These are phyloP conservation scores for Xylariaceae sp. DNA, from an alignment of 2,329 filamentous ascomycete species.

Conservation along the genomic window DNA sequence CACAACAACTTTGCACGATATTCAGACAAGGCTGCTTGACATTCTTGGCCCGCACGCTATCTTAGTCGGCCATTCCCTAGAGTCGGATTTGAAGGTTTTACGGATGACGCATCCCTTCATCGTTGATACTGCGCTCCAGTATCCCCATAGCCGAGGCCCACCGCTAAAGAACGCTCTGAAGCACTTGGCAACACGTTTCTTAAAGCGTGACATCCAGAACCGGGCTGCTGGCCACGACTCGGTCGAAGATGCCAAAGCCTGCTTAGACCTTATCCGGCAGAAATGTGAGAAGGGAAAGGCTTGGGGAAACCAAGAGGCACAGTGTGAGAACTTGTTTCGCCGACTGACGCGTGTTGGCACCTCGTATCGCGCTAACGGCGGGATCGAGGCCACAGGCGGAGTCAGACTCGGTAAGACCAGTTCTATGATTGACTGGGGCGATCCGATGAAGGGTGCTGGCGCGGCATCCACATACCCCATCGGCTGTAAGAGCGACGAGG, in stretches of 20 bases:
- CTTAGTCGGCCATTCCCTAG: conserved; percentile 76
- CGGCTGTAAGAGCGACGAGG: conserved; percentile 58
- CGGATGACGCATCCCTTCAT: conserved; percentile 89
- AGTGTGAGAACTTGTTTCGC: conserved; percentile 85
- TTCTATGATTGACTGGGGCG: conserved; percentile 87
- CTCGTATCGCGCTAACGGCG: conserved; percentile 60
- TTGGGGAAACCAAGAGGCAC: conserved; percentile 79
- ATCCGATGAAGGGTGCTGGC: conserved; percentile 61
- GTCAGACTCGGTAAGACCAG: conserved; percentile 59
- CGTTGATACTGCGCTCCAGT: conserved; percentile 86
- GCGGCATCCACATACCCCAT: conserved; percentile 56
- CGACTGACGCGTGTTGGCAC: conserved; percentile 66
- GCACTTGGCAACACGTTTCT: conserved; percentile 82
- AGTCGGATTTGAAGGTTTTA: conserved; percentile 80
- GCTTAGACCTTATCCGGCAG: conserved; percentile 87
- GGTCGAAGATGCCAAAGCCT: conserved; percentile 86
- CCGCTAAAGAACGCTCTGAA: conserved; percentile 89
- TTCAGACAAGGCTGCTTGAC: conserved; percentile 72
- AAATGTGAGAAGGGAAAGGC: conserved; percentile 90
- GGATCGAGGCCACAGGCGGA: conserved; percentile 55
- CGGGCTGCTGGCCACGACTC: conserved; percentile 78
- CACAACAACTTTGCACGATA: conserved; percentile 78
- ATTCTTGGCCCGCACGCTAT: conserved; percentile 72
- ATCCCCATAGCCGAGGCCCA: conserved; percentile 83
- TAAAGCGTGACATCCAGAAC: conserved; percentile 85